A percentile compares a stretch with the other conserved stretches of the same genome.
Evolutionary conservation across 176 grass and related monocot genomes (phyloP).

Genomic region (Alopecurus myosuroides): DNA sequence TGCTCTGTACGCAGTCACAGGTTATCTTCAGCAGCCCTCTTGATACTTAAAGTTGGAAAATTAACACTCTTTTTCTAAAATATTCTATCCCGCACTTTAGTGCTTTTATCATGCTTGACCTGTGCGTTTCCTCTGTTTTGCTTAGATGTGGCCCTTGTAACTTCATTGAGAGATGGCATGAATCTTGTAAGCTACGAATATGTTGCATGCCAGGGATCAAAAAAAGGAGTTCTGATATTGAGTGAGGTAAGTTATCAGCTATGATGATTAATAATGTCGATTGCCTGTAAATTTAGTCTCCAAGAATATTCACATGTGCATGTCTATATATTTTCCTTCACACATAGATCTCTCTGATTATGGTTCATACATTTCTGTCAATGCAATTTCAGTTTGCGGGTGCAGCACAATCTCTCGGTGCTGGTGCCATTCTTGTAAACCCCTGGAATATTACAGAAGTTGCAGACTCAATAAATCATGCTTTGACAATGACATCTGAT

Average conservation of each 20-base stretch:
- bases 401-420: slow-evolving; percentile 98
- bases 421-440: slow-evolving; percentile 96
- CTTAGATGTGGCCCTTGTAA: slow-evolving; percentile 97
- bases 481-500: slow-evolving; percentile 72
- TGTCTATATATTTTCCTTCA: not conserved
- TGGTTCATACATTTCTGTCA: slow-evolving; percentile 22
- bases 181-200: slow-evolving; percentile 99
- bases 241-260: slow-evolving; percentile 66
- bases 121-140: slow-evolving; percentile 18
- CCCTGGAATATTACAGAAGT: slow-evolving; percentile 99
- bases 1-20: slow-evolving; percentile 94
- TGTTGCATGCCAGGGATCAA: slow-evolving; percentile 92
- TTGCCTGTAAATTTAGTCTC: not conserved
- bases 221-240: slow-evolving; percentile 95
- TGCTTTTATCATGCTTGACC: slow-evolving; percentile 11
- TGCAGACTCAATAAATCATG: slow-evolving; percentile 57
- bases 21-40: slow-evolving; percentile 36
- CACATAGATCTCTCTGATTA: not conserved
- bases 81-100: not conserved
- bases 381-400: slow-evolving; percentile 83
- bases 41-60: slow-evolving; percentile 3
- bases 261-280: not conserved
- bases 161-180: slow-evolving; percentile 97
- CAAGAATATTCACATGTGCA: not conserved
- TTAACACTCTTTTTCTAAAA: not conserved